Percentiles rank a stretch among this genome's conserved stretches.
phyloP scores from a whole-genome alignment of 1,284 basidiomycete genomes.

The Ustilago vetiveriae region DNA sequence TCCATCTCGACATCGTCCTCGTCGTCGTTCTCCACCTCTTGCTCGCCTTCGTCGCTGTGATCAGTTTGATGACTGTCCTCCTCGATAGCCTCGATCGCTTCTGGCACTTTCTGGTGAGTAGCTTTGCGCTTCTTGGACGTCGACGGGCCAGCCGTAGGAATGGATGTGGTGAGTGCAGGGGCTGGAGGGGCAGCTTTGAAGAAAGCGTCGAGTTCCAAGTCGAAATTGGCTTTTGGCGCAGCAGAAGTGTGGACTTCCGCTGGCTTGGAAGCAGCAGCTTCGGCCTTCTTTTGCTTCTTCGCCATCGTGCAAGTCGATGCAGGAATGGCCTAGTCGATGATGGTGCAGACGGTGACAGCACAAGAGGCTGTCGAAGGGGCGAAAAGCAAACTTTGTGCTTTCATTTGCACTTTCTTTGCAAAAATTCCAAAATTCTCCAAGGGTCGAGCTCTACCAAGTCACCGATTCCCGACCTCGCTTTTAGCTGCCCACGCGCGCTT shows the following conservation, averaged over 20 bases:
- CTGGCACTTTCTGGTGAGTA: constrained; percentile 3
- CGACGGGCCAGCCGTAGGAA: constrained; percentile 12
- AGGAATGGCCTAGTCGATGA: constrained; percentile 2
- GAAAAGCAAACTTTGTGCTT: no score
- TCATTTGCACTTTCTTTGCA: background rate
- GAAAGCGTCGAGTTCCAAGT: constrained; percentile 61
- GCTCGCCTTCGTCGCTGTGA: constrained; percentile 10
- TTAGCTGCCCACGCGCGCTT: no score
- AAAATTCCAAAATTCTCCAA: background rate
- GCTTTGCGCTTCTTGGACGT: constrained; percentile 40
- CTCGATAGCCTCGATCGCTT: constrained; percentile 3
- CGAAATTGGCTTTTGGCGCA: constrained; percentile 34
- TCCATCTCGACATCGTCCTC: constrained; percentile 38
- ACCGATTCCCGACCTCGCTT: background rate
- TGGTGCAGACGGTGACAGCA: background rate
- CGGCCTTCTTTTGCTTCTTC: constrained; percentile 17
- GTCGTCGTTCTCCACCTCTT: constrained; percentile 13
- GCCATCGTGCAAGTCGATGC: constrained; percentile 23
- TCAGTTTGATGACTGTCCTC: constrained; percentile 13
- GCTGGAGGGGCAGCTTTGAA: constrained; percentile 46
- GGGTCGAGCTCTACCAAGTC: background rate
- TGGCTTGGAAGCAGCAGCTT: background rate
- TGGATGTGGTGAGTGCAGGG: constrained; percentile 3
- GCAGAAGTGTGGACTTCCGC: constrained; percentile 1
- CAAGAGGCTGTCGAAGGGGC: background rate